Base-by-base conservation (phyloP, 495 filamentous ascomycete genomes). In the Oleoguttula mirabilis region DNA sequence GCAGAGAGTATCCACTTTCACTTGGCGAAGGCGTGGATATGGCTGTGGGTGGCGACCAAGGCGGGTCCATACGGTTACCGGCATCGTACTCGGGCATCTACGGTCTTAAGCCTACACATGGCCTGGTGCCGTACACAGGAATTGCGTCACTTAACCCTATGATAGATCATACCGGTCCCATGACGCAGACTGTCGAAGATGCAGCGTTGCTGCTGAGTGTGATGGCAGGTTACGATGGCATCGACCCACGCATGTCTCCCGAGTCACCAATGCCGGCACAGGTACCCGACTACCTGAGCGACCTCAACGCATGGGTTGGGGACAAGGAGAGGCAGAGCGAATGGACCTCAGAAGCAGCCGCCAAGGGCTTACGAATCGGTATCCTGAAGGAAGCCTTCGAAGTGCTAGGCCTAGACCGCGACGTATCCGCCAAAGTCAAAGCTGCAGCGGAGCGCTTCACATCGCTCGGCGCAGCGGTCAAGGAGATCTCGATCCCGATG, bases 31-130 rank as follows among this genome's bases (percentile, higher is more conserved):
- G 64, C 12, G 69, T 73, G 2, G 71, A 77, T 47, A 60, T 79
- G 16, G 66, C 67, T 0, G 69, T 78, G 39, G 75, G 74, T 16
- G 69, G 68, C 5, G 75, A 79, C 47, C 73, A 77, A 47, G 75
- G 73, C 14, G 75, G 75, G 8, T 72, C 67, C 43, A 69, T 79
- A 22, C 64, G 74, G n/a, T 63, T 78, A 7, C 75, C 74, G 28
- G 57, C 61, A 1, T 50, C 58, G 8, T 52, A 58, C 33, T 60
- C 53, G 14, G 64, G 64, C 4, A 51, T 61, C 17, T 58, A 60
- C 14, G 64, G 64, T 7, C 51, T 67, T 14, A 67, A 65, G 41
- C 59, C 62, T 7, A 60, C 58, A 8, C 63, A 62, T 47, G 50
- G 50, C 14, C 36, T 52, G 17, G 44, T 64, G 10, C 59, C 66